A percentile compares a stretch with the other conserved stretches of the same genome.
These are phyloP conservation scores for Candida coquimbonensis DNA, from an alignment of 805 yeast genomes.

Conservation along the genomic window DNA sequence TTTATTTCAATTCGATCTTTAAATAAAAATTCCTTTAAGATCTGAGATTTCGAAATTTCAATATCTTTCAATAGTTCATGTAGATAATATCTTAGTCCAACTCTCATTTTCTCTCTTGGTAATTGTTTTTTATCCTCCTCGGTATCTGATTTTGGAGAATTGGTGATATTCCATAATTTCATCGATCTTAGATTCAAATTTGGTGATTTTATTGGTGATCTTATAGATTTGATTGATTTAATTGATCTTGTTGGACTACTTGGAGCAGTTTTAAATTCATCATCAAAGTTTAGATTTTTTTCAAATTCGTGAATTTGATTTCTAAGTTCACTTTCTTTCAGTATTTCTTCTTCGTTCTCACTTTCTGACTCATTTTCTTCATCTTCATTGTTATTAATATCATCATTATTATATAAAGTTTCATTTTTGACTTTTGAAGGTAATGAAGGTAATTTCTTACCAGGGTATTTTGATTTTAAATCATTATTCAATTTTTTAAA, in stretches of 20 bases:
- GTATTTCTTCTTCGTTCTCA: constrained; percentile 8
- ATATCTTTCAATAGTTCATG: constrained; percentile 43
- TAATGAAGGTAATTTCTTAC: constrained; percentile 50
- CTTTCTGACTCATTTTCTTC: constrained; percentile 16
- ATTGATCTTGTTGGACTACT: not conserved
- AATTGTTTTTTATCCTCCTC: constrained; percentile 23
- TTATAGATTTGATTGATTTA: not conserved
- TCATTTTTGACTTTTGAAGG: constrained; percentile 47
- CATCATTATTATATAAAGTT: constrained; percentile 18
- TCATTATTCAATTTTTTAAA: constrained; percentile 50
- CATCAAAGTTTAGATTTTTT: not conserved
- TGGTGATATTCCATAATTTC: not conserved
- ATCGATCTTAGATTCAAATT: not conserved
- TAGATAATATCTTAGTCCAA: constrained; percentile 72
- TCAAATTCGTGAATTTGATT: constrained; percentile 7
- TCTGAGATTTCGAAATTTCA: constrained; percentile 46
- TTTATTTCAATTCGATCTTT: constrained; percentile 34
- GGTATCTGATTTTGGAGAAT: not conserved
- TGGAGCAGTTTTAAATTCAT: constrained; percentile 1
- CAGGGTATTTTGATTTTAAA: constrained; percentile 59
- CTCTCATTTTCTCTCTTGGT: constrained; percentile 69
- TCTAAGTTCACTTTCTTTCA: constrained; percentile 17
- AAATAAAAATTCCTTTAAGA: constrained; percentile 48
- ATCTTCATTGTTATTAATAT: constrained; percentile 11
- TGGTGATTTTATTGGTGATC: not conserved